Base-by-base conservation (phyloP, 2,329 filamentous ascomycete species). In the Didymella pinodella region DNA sequence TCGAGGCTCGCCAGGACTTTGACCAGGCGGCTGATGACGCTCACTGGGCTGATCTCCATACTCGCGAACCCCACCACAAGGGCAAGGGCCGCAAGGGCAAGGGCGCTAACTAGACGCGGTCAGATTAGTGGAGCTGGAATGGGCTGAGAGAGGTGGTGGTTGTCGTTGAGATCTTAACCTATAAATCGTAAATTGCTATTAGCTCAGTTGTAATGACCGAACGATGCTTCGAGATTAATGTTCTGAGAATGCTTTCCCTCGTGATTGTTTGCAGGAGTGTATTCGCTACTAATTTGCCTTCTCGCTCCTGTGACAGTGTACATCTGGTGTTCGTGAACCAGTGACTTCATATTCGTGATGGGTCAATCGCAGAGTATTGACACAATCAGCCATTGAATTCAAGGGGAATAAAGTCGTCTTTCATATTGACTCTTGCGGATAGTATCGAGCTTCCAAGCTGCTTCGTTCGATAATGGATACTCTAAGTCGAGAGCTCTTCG, bases 21-120 rank as follows among this genome's bases (percentile, higher is more conserved):
- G 55, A 60, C 32, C 61, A 65, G 56, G 63, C 51, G 26, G 54
- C 54, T 26, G 60, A 56, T 10, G 57, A 56, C 10, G 62, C 62
- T 40, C 47, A 50, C 34, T 54, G 47, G 34, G 57, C 57, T 20
- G 54, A 57, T 16, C 54, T 57, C 10, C 54, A 56, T 32, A 45
- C 57, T n/a, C 49, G 59, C 28, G 53, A 63, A 31, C 64, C 63
- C n/a, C 67, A 67, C 28, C 64, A 67, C 57, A 68, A 68, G 59
- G 59, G 61, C 34, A 61, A 58, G 40, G 63, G 59, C 14, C 32
- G 54, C 49, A 58, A 58, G 45, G 49, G 54, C 49, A 58, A 58
- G 45, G 49, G 46, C 16, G 40, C 32, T 16, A 54, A 59, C 46
- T 59, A 41, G 34, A 10, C 14, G 28, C 28, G 29, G 32, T 50